Conservation (phyloP, 371 early-diverging fungal species). For the Chytridium lagenaria region DNA sequence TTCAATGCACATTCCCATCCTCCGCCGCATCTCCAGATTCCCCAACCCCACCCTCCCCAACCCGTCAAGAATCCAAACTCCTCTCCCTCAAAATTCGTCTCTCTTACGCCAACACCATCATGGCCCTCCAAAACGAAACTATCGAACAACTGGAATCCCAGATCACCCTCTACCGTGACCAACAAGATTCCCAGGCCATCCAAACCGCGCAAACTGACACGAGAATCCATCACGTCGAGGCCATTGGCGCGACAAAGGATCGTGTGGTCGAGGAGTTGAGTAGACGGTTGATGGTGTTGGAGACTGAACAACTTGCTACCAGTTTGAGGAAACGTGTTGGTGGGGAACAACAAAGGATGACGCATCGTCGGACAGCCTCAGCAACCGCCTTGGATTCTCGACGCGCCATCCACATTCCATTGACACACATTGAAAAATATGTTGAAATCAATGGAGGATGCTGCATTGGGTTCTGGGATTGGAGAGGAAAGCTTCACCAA, state of each 20-base stretch:
- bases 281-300: constrained; percentile 9
- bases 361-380: too few species aligned
- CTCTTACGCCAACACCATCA: constrained; percentile 20
- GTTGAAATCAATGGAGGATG: background rate
- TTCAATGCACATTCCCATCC: background rate
- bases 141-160: constrained; percentile 27
- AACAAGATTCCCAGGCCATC: too few species aligned
- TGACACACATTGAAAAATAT: background rate
- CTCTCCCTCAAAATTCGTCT: constrained; percentile 21
- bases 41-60: background rate
- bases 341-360: too few species aligned
- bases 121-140: constrained; percentile 32
- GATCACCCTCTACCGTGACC: too few species aligned
- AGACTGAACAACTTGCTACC: constrained; percentile 4
- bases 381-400: too few species aligned
- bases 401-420: background rate
- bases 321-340: background rate
- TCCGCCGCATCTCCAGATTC: background rate
- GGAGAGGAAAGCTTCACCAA: background rate
- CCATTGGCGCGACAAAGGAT: background rate
- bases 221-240: constrained; percentile 10
- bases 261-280: constrained; percentile 30
- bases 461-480: background rate
- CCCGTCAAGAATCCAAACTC: constrained; percentile 9
- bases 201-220: too few species aligned